Evolutionary conservation across 169 alveolate genomes (phyloP).

Genomic region (Sarcocystis neurona): DNA sequence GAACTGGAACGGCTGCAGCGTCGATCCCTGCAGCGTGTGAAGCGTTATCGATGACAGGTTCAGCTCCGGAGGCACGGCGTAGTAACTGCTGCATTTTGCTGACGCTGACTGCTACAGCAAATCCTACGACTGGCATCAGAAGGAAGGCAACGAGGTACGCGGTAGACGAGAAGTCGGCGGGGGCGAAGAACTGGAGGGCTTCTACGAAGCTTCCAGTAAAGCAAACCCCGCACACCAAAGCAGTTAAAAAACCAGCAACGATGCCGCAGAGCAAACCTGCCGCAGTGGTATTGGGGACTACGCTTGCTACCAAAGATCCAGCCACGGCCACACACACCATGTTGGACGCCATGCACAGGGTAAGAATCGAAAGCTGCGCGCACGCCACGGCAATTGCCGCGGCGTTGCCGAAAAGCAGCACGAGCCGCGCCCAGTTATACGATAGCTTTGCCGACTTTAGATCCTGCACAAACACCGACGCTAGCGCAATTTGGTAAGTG

Average conservation of each 20-base stretch:
- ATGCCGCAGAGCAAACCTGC: conserved; percentile 47
- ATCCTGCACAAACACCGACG: conserved; percentile 47
- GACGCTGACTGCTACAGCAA: conserved; percentile 19
- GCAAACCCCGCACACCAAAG: conserved; percentile 14
- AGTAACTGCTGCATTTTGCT: conserved; percentile 8
- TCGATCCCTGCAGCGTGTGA: no score
- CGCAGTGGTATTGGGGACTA: neutral
- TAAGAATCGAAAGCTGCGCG: conserved; percentile 18
- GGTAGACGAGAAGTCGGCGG: conserved; percentile 36
- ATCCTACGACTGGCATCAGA: conserved; percentile 36
- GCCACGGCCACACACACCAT: conserved; percentile 45
- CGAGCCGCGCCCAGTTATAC: conserved; percentile 62
- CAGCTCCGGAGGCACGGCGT: no score
- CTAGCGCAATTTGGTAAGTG: conserved; percentile 62
- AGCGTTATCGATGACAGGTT: no score
- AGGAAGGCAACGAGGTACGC: conserved; percentile 47
- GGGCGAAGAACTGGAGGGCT: conserved; percentile 44
- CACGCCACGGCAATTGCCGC: conserved; percentile 59
- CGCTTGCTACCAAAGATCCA: conserved; percentile 51
- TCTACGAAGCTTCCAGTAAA: neutral
- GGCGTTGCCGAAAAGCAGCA: conserved; percentile 36
- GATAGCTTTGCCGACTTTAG: neutral
- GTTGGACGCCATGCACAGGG: conserved; percentile 43
- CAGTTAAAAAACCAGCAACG: neutral
- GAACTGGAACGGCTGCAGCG: no score